Percentiles rank a stretch among this genome's conserved stretches.
Conservation (phyloP, 495 filamentous ascomycete species). For the Filosporella fistucella region DNA sequence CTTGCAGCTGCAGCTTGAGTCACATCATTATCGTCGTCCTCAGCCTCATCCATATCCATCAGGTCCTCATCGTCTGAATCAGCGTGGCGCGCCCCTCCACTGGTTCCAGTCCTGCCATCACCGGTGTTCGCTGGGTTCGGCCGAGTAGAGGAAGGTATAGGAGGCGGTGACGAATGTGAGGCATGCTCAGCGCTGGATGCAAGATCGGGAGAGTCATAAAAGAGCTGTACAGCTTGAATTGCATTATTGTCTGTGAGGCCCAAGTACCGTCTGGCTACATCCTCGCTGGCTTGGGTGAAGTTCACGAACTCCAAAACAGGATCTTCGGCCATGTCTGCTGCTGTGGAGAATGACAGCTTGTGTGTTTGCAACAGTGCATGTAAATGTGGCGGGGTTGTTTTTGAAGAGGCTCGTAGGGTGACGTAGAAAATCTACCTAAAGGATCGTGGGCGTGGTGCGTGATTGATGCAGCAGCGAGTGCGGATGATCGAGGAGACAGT, state of each 20-base stretch:
- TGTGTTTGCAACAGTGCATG: no score
- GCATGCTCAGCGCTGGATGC: constrained; percentile 41
- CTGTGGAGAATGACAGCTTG: no score
- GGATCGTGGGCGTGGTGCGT: constrained; percentile 1
- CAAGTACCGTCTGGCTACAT: constrained; percentile 73
- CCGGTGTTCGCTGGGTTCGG: constrained; percentile 10
- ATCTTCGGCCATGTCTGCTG: no score
- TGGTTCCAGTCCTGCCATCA: neutral
- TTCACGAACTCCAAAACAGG: constrained; percentile 53
- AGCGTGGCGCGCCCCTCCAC: constrained; percentile 27
- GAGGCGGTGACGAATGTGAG: constrained; percentile 25
- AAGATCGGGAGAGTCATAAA: constrained; percentile 74
- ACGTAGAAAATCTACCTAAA: constrained; percentile 1
- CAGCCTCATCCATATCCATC: constrained; percentile 33
- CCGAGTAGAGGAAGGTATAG: constrained; percentile 14
- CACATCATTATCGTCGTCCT: constrained; percentile 7
- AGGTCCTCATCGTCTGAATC: constrained; percentile 65
- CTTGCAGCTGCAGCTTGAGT: constrained; percentile 10
- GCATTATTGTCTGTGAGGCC: constrained; percentile 75
- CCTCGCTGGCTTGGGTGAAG: constrained; percentile 60
- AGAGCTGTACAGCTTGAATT: constrained; percentile 83
- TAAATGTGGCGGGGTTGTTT: neutral
- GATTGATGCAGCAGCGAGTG: neutral
- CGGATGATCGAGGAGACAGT: neutral
- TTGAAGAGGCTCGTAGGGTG: neutral